Percentiles rank a stretch among this genome's conserved stretches.
Evolutionary conservation across 1,284 basidiomycete species (phyloP).

Genomic region (Boletellus deceptivus): DNA sequence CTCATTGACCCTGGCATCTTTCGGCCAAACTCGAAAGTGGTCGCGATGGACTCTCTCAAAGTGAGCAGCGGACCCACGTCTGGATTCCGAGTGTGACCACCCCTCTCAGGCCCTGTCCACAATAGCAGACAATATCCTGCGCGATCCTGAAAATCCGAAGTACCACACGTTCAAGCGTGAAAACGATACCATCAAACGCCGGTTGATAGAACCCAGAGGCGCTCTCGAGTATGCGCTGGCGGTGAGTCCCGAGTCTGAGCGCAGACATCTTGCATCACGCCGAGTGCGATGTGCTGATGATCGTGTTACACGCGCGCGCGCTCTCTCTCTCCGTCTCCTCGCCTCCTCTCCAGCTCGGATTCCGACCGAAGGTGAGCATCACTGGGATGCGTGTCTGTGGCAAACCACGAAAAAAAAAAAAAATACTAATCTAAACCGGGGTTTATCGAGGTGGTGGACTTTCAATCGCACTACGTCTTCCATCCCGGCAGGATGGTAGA

Average conservation of each 20-base stretch:
- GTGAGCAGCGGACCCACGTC: conserved; percentile 36
- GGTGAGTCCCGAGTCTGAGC: conserved; percentile 38
- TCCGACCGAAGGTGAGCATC: conserved; percentile 53
- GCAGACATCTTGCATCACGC: neutral
- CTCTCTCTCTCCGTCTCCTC: neutral
- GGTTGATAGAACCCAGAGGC: conserved; percentile 62
- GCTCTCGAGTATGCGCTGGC: conserved; percentile 75
- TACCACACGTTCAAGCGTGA: conserved; percentile 73
- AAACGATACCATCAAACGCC: conserved; percentile 62
- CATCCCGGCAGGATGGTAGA: conserved; percentile 51
- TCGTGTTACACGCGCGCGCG: too few relatives aligned
- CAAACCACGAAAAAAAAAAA: too few relatives aligned
- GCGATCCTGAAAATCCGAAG: conserved; percentile 67
- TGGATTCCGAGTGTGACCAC: neutral
- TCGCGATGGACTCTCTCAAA: conserved; percentile 60
- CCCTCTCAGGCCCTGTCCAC: conserved; percentile 55
- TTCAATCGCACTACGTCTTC: conserved; percentile 68
- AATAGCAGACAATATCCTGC: conserved; percentile 70
- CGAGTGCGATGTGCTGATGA: too few relatives aligned
- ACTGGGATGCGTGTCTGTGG: too few relatives aligned
- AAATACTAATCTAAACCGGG: neutral
- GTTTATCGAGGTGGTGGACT: conserved; percentile 39
- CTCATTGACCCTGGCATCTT: conserved; percentile 76
- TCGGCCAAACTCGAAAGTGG: conserved; percentile 62
- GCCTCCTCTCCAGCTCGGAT: conserved; percentile 60